Conservation (phyloP, 352 stramenopile genomes). For the Globisporangium nodosum region DNA sequence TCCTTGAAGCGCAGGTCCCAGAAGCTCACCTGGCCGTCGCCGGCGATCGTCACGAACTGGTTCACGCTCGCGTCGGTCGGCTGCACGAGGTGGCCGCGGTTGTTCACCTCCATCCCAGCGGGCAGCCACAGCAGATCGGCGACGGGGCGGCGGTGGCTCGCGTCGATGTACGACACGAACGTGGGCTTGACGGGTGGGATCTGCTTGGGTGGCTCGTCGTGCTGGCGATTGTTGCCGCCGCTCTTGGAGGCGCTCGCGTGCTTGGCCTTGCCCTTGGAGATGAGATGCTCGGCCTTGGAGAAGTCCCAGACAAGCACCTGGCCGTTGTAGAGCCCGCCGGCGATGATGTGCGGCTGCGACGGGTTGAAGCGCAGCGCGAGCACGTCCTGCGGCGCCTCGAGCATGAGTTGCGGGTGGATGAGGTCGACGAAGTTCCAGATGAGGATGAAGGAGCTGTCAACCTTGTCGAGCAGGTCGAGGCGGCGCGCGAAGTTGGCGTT, state of each 20-base stretch:
- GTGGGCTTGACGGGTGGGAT: slow-evolving; percentile 64
- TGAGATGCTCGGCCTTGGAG: slow-evolving; percentile 60
- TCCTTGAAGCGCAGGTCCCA: slow-evolving; percentile 92
- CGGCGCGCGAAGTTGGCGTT: slow-evolving; percentile 86
- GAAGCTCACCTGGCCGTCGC: slow-evolving; percentile 89
- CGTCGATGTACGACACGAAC: slow-evolving; percentile 84
- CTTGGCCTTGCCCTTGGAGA: slow-evolving; percentile 55
- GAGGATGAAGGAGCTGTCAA: slow-evolving; percentile 87
- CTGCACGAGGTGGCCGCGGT: slow-evolving; percentile 74
- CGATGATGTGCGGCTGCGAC: slow-evolving; percentile 76
- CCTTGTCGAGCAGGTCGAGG: slow-evolving; percentile 66
- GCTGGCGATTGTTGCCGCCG: background rate
- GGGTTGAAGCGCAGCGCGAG: slow-evolving; percentile 88
- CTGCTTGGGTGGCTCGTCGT: slow-evolving; percentile 50
- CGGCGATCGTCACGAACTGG: slow-evolving; percentile 91
- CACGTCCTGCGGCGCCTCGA: slow-evolving; percentile 89
- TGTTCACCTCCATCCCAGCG: slow-evolving; percentile 82
- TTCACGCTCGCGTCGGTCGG: slow-evolving; percentile 45
- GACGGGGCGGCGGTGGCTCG: slow-evolving; percentile 81
- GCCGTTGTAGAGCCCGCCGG: slow-evolving; percentile 76
- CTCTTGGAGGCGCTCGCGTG: slow-evolving; percentile 16
- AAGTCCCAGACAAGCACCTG: slow-evolving; percentile 93
- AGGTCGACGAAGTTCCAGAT: slow-evolving; percentile 94
- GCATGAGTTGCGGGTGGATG: slow-evolving; percentile 92
- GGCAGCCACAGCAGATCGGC: slow-evolving; percentile 88